Evolutionary conservation across 2,329 filamentous ascomycete genomes (phyloP).

Genomic region (Remersonia thermophila): DNA sequence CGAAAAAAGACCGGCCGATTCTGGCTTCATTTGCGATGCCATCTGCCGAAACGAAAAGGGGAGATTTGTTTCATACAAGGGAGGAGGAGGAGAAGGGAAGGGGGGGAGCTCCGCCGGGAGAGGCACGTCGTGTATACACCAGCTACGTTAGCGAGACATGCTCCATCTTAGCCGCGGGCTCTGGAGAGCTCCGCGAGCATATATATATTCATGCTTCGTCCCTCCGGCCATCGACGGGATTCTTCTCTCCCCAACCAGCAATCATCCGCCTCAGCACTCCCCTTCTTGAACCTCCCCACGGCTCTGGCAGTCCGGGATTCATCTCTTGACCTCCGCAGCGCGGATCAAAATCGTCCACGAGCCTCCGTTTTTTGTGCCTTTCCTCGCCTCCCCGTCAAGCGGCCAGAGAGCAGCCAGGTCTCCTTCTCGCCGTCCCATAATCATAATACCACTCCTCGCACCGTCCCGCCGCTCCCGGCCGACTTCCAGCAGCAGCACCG

Average conservation of each 20-base stretch:
- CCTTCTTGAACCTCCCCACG: background rate
- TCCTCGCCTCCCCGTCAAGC: conserved; percentile 14
- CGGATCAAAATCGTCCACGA: conserved; percentile 12
- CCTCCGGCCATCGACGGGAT: background rate
- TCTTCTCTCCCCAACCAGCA: conserved; percentile 1
- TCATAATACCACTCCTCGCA: conserved; percentile 7
- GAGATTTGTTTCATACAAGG: too few species aligned
- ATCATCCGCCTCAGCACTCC: background rate
- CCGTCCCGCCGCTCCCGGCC: conserved; percentile 8
- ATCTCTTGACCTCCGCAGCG: conserved; percentile 5
- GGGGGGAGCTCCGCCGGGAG: too few species aligned
- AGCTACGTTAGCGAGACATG: too few species aligned
- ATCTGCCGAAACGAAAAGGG: too few species aligned
- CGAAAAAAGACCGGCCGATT: too few species aligned
- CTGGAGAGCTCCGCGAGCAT: too few species aligned
- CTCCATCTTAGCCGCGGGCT: too few species aligned
- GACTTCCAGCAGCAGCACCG: conserved; percentile 1
- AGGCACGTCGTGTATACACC: too few species aligned
- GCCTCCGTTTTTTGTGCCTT: conserved; percentile 9
- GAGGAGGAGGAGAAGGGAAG: too few species aligned
- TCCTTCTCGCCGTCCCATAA: conserved; percentile 1
- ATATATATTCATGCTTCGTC: too few species aligned
- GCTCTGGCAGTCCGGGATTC: conserved; percentile 14
- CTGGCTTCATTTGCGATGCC: too few species aligned
- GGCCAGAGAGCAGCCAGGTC: conserved; percentile 9